These are phyloP conservation scores for Eucalyptus marginata DNA, from an alignment of 345 rosid species.

Conservation along the genomic window DNA sequence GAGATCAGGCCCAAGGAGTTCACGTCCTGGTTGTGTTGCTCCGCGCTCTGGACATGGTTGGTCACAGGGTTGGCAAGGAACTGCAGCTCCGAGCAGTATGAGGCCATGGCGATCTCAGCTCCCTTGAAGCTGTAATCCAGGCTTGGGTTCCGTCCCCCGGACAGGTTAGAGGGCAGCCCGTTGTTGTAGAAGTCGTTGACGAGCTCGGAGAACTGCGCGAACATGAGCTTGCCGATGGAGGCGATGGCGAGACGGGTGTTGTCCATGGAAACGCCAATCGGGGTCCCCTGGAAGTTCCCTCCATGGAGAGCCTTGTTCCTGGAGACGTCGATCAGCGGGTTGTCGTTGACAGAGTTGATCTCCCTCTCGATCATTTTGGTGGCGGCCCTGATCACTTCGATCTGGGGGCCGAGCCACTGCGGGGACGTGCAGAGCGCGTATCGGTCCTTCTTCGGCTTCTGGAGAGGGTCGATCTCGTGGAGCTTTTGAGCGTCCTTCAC, in stretches of 20 bases:
- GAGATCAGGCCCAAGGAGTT: slow-evolving; percentile 66
- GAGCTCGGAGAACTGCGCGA: slow-evolving; percentile 69
- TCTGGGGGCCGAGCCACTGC: slow-evolving; percentile 77
- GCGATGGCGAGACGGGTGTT: slow-evolving; percentile 60
- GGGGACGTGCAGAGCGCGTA: slow-evolving; percentile 73
- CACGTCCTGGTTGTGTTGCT: slow-evolving; percentile 80
- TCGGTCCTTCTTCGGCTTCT: slow-evolving; percentile 63
- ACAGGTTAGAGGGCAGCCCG: slow-evolving; percentile 62
- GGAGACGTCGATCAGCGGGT: slow-evolving; percentile 65
- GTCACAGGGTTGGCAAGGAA: slow-evolving; percentile 70
- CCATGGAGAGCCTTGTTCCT: slow-evolving; percentile 65
- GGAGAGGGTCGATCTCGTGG: slow-evolving; percentile 61
- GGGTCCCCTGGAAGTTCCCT: slow-evolving; percentile 84
- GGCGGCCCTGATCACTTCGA: slow-evolving; percentile 55
- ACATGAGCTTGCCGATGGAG: slow-evolving; percentile 66
- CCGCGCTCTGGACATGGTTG: slow-evolving; percentile 65
- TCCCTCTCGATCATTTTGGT: slow-evolving; percentile 68
- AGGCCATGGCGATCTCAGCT: slow-evolving; percentile 80
- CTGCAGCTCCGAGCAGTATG: slow-evolving; percentile 72
- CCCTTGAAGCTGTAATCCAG: slow-evolving; percentile 77
- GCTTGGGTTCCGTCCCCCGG: slow-evolving; percentile 51
- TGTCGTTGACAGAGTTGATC: slow-evolving; percentile 74
- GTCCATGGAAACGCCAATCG: slow-evolving; percentile 83
- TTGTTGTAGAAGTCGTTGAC: slow-evolving; percentile 79
- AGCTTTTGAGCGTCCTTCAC: slow-evolving; percentile 43